A percentile compares a stretch with the other conserved stretches of the same genome.
Conservation (phyloP, 1,139 yeast genomes). For the Geotrichum armillariae region DNA sequence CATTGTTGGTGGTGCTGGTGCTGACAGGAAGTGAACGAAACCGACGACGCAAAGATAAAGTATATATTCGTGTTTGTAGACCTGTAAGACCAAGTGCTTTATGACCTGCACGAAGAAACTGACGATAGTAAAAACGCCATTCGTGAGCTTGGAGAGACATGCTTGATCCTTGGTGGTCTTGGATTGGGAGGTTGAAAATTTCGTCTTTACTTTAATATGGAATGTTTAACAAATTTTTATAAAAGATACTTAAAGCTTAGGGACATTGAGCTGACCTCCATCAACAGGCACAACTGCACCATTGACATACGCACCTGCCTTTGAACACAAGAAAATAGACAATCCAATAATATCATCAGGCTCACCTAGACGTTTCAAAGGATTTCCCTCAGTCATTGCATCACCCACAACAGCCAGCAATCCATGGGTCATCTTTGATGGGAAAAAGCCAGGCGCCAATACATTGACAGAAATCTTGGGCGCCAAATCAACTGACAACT, state of each 20-base stretch:
- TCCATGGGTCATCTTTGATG: slow-evolving; percentile 74
- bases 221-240: not conserved
- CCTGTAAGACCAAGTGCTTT: slow-evolving; percentile 23
- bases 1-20: not conserved
- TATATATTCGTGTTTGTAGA: slow-evolving; percentile 17
- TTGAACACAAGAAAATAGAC: slow-evolving; percentile 59
- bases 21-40: slow-evolving; percentile 9
- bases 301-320: slow-evolving; percentile 61
- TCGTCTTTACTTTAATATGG: too few relatives aligned
- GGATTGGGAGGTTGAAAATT: not conserved
- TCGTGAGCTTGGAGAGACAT: slow-evolving; percentile 21
- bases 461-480: slow-evolving; percentile 67
- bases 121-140: slow-evolving; percentile 25
- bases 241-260: slow-evolving; percentile 24
- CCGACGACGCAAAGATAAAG: slow-evolving; percentile 17
- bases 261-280: slow-evolving; percentile 53
- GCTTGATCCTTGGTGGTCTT: not conserved
- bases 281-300: slow-evolving; percentile 76
- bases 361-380: slow-evolving; percentile 63
- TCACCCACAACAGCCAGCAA: slow-evolving; percentile 52
- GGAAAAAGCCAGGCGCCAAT: slow-evolving; percentile 79
- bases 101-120: slow-evolving; percentile 25
- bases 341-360: slow-evolving; percentile 61
- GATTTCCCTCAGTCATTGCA: slow-evolving; percentile 50
- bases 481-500: slow-evolving; percentile 63